Evolutionary conservation across 768 basidiomycete genomes (phyloP).

Genomic region (Floccularia luteovirens): DNA sequence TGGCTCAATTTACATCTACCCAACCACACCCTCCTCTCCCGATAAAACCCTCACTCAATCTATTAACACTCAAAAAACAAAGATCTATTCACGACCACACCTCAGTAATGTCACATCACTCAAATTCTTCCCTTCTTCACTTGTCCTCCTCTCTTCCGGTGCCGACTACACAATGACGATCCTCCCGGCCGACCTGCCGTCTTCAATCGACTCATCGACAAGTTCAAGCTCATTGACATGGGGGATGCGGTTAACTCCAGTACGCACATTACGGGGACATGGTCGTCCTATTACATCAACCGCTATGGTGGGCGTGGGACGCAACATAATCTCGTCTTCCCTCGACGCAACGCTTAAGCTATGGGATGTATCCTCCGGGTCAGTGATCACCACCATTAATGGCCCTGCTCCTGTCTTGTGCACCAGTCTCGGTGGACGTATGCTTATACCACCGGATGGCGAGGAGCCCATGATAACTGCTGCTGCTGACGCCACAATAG

Average conservation of each 20-base stretch:
- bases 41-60: constrained; percentile 8
- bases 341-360: constrained; percentile 64
- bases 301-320: constrained; percentile 57
- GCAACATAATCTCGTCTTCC: constrained; percentile 57
- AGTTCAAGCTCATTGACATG: too few species aligned
- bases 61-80: constrained; percentile 19
- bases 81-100: constrained; percentile 31
- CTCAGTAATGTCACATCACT: constrained; percentile 48
- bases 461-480: constrained; percentile 6
- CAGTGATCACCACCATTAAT: constrained; percentile 36
- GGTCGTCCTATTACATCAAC: constrained; percentile 55
- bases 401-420: constrained; percentile 34
- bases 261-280: constrained; percentile 60
- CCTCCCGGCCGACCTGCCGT: constrained; percentile 47
- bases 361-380: constrained; percentile 62
- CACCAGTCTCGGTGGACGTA: constrained; percentile 35
- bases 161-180: constrained; percentile 63
- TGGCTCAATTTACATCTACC: constrained; percentile 47
- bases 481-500: constrained; percentile 9
- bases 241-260: constrained; percentile 36
- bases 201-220: constrained; percentile 8
- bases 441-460: constrained; percentile 17
- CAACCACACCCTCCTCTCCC: constrained; percentile 18
- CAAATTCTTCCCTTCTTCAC: constrained; percentile 63
- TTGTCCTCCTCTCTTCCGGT: constrained; percentile 64